A percentile compares a stretch with the other conserved stretches of the same genome.
phyloP scores from a whole-genome alignment of 179 eudicot species.

The Silene coronaria region DNA sequence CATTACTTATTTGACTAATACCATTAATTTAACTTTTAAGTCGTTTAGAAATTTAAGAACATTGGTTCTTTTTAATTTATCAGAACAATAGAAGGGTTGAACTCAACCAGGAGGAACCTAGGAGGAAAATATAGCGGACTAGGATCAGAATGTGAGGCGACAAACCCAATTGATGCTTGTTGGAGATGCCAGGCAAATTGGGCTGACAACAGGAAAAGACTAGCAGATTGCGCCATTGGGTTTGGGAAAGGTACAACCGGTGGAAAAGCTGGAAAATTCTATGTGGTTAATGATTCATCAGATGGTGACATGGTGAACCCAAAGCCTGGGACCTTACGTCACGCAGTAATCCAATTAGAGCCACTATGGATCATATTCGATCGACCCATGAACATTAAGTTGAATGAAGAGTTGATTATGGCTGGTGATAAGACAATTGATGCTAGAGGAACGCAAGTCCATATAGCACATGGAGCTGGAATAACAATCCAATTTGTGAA shows the following conservation, averaged over 20 bases:
- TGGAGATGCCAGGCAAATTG: slow-evolving; percentile 46
- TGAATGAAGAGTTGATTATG: slow-evolving; percentile 40
- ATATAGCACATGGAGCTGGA: slow-evolving; percentile 38
- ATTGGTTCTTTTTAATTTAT: background rate
- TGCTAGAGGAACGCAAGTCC: slow-evolving; percentile 35
- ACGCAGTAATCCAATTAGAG: slow-evolving; percentile 40
- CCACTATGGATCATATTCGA: slow-evolving; percentile 50
- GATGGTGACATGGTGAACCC: slow-evolving; percentile 45
- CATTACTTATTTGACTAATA: no score
- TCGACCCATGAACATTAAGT: slow-evolving; percentile 34
- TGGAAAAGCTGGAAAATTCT: slow-evolving; percentile 34
- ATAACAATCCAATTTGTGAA: slow-evolving; percentile 37
- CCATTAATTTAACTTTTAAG: no score
- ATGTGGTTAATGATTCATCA: slow-evolving; percentile 32
- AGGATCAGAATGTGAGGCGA: slow-evolving; percentile 23
- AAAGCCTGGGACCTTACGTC: slow-evolving; percentile 44
- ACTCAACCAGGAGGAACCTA: slow-evolving; percentile 27
- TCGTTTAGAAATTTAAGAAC: background rate
- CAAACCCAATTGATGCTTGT: slow-evolving; percentile 44
- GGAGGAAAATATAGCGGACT: slow-evolving; percentile 18
- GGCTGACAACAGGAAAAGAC: slow-evolving; percentile 32
- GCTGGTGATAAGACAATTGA: slow-evolving; percentile 51
- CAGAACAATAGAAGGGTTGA: slow-evolving; percentile 19
- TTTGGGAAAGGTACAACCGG: slow-evolving; percentile 43
- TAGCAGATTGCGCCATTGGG: slow-evolving; percentile 45